A percentile compares a stretch with the other conserved stretches of the same genome.
phyloP scores from a whole-genome alignment of 2,329 filamentous ascomycete genomes.

The Fusarium nanum region DNA sequence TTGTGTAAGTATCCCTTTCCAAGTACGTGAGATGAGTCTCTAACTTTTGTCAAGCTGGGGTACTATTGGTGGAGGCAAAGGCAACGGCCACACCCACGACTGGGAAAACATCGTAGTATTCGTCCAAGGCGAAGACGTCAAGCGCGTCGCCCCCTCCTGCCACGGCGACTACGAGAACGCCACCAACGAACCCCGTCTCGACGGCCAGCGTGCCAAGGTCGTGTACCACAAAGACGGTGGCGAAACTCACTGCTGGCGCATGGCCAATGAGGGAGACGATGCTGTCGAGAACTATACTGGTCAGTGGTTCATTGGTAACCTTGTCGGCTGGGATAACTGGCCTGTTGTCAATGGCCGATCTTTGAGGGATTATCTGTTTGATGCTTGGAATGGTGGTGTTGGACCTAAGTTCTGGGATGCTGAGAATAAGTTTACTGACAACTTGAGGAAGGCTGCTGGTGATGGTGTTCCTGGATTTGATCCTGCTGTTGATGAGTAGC shows the following conservation, averaged over 20 bases:
- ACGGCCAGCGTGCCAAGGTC: conserved; percentile 49
- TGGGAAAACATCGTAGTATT: conserved; percentile 35
- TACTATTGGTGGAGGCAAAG: background rate
- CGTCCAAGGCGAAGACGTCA: conserved; percentile 25
- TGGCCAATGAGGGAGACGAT: conserved; percentile 43
- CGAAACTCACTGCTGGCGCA: conserved; percentile 53
- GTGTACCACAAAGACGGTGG: conserved; percentile 55
- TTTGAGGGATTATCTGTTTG: conserved; percentile 13
- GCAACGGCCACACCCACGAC: conserved; percentile 26
- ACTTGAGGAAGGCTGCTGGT: conserved; percentile 17
- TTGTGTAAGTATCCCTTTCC: background rate
- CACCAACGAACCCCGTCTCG: conserved; percentile 11
- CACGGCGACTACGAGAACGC: conserved; percentile 21
- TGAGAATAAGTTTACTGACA: conserved; percentile 14
- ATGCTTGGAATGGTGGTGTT: conserved; percentile 22
- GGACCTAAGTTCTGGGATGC: conserved; percentile 25
- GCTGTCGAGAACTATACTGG: conserved; percentile 51
- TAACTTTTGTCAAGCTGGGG: conserved; percentile 13
- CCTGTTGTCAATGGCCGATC: conserved; percentile 37
- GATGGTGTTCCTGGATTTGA: conserved; percentile 26
- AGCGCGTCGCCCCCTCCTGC: conserved; percentile 23
- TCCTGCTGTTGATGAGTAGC: conserved; percentile 12
- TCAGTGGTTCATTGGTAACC: conserved; percentile 49
- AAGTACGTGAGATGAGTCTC: fast-evolving
- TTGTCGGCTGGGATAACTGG: conserved; percentile 39